Base-by-base conservation (phyloP, 257 asterid species). In the Jasminum sambac region DNA sequence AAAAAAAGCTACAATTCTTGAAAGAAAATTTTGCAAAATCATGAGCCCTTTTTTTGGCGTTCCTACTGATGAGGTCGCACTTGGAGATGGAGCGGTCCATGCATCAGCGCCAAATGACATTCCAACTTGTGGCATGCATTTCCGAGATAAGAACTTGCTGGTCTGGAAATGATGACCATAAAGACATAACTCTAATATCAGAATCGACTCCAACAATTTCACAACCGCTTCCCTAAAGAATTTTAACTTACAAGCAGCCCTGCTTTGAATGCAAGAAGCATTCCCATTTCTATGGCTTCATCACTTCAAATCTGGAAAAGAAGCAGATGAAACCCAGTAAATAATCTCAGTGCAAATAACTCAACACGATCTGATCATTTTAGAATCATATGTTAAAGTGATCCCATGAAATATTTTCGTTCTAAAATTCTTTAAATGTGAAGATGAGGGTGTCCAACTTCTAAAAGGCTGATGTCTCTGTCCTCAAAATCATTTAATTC, bases 101-200 rank as follows among this genome's bases (percentile, higher is more conserved):
- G 98, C 89, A 3, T 97, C 97, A 1, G 97, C 97, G 70, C 98
- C 98, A 48, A 96, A 93, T 76, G 98, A 93, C 63, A 93, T 93
- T 48, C 96, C 97, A 55, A 88, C 93, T 97, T 92, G 86, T 64
- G 75, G 36, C 60, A 71, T 25, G 25, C 24, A 57, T 60, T 44
- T 55, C 59, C 63, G 61, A 57, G 24, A 59, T 76, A 21, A 55
- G 66, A 75, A 73, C n/a, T 48, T 72, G 39, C 44, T 25, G 16
- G 42, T 36, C 57, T 44, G 2, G 72, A 41, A 43, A n/a, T 40
- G 38, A 38, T 34, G 10, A 21, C 2, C 44, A 16, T 24, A 40
- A 17, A 0, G 50, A 4, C 8, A 17, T 58, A 40, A 43, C 24
- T 25, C 42, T 52, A 57, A 11, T 38, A 57, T 23, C 37, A 38